phyloP scores from a whole-genome alignment of 1,284 basidiomycete genomes.

The Papiliotrema terrestris region DNA sequence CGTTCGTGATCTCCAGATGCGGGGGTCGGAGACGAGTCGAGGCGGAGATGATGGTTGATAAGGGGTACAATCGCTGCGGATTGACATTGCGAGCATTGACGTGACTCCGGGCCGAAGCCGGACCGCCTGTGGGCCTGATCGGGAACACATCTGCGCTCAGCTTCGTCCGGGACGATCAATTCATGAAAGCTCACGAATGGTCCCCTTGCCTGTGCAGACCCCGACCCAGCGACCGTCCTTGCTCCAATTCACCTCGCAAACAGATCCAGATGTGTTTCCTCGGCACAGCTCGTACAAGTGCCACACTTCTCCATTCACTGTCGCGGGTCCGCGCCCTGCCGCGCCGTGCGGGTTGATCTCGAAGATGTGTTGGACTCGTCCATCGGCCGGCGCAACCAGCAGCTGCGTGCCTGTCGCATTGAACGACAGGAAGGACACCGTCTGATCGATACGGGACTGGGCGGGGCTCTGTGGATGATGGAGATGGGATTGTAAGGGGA shows the following conservation, averaged over 20 bases:
- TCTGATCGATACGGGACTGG: constrained; percentile 5
- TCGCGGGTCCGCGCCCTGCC: background rate
- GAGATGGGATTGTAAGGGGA: background rate
- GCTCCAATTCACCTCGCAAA: constrained; percentile 57
- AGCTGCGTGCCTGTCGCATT: constrained; percentile 60
- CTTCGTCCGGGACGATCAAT: background rate
- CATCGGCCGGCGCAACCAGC: constrained; percentile 52
- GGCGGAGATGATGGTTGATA: constrained; percentile 58
- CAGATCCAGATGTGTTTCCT: constrained; percentile 65
- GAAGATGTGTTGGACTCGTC: constrained; percentile 2
- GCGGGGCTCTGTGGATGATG: too few species aligned
- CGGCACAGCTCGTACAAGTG: constrained; percentile 67
- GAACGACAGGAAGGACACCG: constrained; percentile 58
- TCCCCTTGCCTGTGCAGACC: constrained; percentile 56
- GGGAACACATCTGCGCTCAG: constrained; percentile 65
- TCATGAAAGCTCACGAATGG: constrained; percentile 44
- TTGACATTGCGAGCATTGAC: constrained; percentile 60
- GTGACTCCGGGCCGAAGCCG: constrained; percentile 63
- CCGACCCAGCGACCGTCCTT: constrained; percentile 67
- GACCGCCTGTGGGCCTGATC: constrained; percentile 70
- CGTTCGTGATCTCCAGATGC: background rate
- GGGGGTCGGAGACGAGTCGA: constrained; percentile 55
- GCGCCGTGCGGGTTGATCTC: constrained; percentile 35
- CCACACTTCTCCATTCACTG: constrained; percentile 51
- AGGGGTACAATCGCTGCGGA: constrained; percentile 54